Conservation (phyloP, 2,329 filamentous ascomycete genomes). For the Thelonectria blattea region DNA sequence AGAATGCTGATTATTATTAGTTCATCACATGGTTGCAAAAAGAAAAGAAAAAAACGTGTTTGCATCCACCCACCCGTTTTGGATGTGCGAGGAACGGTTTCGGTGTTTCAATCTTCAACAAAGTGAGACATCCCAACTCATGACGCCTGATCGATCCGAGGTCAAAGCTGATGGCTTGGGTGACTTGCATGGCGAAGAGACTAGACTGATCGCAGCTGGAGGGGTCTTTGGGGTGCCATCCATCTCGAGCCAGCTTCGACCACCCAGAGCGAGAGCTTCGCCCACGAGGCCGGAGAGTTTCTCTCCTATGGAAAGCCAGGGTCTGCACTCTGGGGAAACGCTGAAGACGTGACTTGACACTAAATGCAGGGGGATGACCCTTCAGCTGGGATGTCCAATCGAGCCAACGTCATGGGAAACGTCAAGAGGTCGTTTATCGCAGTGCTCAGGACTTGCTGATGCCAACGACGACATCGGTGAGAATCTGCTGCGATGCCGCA, state of each 20-base stretch:
- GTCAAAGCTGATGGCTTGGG: background rate
- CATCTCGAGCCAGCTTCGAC: slow-evolving; percentile 1
- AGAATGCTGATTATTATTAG: background rate
- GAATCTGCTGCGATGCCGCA: background rate
- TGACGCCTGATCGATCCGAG: slow-evolving; percentile 2
- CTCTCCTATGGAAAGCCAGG: slow-evolving; percentile 3
- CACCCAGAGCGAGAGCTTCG: slow-evolving; percentile 8
- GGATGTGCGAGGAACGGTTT: background rate
- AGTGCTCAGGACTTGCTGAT: no score
- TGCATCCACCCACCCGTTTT: background rate
- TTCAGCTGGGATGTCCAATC: background rate
- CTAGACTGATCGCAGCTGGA: background rate
- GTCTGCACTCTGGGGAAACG: background rate
- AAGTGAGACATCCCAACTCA: background rate
- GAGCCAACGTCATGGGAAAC: no score
- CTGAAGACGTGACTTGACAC: slow-evolving; percentile 1
- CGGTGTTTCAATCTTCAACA: background rate
- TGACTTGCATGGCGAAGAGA: slow-evolving; percentile 13
- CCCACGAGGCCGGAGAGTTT: slow-evolving; percentile 14
- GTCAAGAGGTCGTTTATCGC: no score
- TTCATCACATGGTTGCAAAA: background rate
- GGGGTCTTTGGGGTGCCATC: background rate
- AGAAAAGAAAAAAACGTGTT: background rate
- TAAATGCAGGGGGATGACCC: background rate
- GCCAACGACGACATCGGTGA: no score